phyloP scores from a whole-genome alignment of 169 alveolate genomes.

The Plasmodium knowlesi region DNA sequence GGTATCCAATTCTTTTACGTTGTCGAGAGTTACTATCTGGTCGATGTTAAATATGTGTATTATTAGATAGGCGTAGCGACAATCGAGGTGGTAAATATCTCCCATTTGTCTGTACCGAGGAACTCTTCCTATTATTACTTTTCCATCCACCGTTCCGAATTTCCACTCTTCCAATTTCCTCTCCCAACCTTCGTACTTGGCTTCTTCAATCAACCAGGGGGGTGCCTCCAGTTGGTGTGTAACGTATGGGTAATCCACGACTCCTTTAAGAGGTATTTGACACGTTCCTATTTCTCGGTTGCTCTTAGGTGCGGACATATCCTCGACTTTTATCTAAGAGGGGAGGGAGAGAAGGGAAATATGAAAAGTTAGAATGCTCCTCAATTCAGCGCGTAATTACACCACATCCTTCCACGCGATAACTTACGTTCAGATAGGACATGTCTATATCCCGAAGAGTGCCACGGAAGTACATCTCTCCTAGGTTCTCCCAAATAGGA shows the following conservation, averaged over 20 bases:
- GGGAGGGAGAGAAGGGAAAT: not conserved
- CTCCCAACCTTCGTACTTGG: slow-evolving; percentile 83
- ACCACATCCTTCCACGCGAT: too few species aligned
- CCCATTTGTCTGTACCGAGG: slow-evolving; percentile 83
- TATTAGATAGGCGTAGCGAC: slow-evolving; percentile 56
- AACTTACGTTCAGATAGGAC: slow-evolving; percentile 75
- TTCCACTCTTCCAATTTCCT: slow-evolving; percentile 73
- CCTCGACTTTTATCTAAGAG: slow-evolving; percentile 81
- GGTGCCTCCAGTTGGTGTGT: slow-evolving; percentile 74
- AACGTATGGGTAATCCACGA: slow-evolving; percentile 82
- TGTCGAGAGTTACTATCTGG: slow-evolving; percentile 77
- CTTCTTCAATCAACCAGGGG: slow-evolving; percentile 80
- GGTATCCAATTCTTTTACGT: slow-evolving; percentile 75
- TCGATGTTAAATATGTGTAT: slow-evolving; percentile 78
- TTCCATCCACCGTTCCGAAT: slow-evolving; percentile 80
- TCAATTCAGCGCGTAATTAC: too few species aligned
- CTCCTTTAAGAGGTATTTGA: slow-evolving; percentile 78
- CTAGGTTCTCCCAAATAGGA: slow-evolving; percentile 87
- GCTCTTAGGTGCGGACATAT: slow-evolving; percentile 80
- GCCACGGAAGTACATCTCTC: slow-evolving; percentile 86
- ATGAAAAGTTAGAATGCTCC: not conserved
- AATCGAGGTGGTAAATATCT: slow-evolving; percentile 44
- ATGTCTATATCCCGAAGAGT: slow-evolving; percentile 85
- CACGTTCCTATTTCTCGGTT: slow-evolving; percentile 77
- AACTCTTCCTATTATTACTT: slow-evolving; percentile 66